Evolutionary conservation across 2,329 filamentous ascomycete genomes (phyloP), one percentile per base, ranked within the genome.

Genomic region (Fusarium sp.): DNA sequence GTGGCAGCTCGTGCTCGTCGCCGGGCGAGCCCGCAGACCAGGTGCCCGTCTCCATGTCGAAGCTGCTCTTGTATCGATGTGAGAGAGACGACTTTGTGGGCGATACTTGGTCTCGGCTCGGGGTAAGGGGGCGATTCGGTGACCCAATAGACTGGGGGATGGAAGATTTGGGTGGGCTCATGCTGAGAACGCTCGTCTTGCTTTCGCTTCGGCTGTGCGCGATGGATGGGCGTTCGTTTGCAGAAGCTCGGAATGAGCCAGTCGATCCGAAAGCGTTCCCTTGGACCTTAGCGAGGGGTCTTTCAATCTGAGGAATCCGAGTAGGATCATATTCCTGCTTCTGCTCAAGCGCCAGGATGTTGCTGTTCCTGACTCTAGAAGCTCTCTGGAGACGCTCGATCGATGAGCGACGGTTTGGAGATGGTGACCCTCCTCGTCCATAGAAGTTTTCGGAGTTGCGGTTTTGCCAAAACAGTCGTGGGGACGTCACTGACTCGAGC

Each of bases 341-440:
- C 77, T 93, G 91, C 81, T 97, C 94, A 60, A 94, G 91, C 42
- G 93, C 93, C 78, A 97, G 93, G 85, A 98, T 97, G 82, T 91
- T 97, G 86, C 95, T 97, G 83, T 97, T 98, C 86, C 95, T 97
- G 75, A 99, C 96, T 65, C 96, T 91, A 60, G 95, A 97, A 31
- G 93, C 94, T 78, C 91, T 93, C 82, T 97, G 96, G 64, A 99
- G 86, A 76, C 94, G 94, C 85, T 99, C 96, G 72, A 99, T 94
- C 16, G 95, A 98, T 49, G 93, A 92, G 77, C 95, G 90, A 76
- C 93, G 91, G 62, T 89, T 90, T 20, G 92, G 89, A 49, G 91
- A 90, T 7, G 90, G 88, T 10, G 91, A 89, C 44, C 86, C 84
- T 29, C 82, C 80, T 55, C 88, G 85, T 62, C 85, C 84, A 67